Evolutionary conservation across 2,329 filamentous ascomycete species (phyloP).

Genomic region (Pochonia chlamydosporia): DNA sequence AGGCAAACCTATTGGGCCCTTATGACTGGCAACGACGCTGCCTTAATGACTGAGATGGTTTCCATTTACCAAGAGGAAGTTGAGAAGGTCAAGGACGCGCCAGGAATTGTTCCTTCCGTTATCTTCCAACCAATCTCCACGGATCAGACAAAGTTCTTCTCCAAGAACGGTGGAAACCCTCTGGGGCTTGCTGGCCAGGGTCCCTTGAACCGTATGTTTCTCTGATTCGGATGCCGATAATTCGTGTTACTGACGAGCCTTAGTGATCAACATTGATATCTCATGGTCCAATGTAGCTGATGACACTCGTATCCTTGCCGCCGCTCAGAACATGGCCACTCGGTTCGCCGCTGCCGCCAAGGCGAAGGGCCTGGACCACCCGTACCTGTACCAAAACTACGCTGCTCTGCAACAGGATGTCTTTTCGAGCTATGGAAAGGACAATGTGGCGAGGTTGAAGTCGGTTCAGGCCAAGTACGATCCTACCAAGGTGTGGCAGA

Average conservation of each 20-base stretch:
- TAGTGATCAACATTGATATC: slow-evolving; percentile 17
- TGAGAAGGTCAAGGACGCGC: slow-evolving; percentile 12
- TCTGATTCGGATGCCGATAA: not conserved
- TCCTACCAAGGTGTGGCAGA: slow-evolving; percentile 28
- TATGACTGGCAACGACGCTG: slow-evolving; percentile 12
- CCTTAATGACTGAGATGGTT: slow-evolving; percentile 16
- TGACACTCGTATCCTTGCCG: slow-evolving; percentile 25
- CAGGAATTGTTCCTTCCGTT: slow-evolving; percentile 20
- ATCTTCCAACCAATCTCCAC: slow-evolving; percentile 36
- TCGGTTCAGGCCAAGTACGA: slow-evolving; percentile 30
- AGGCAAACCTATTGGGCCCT: slow-evolving; percentile 18
- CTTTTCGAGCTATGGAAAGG: slow-evolving; percentile 31
- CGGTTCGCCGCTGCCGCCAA: slow-evolving; percentile 21
- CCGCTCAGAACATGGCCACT: slow-evolving; percentile 19
- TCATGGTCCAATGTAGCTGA: slow-evolving; percentile 22
- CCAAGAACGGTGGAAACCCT: slow-evolving; percentile 26
- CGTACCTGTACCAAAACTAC: slow-evolving; percentile 42
- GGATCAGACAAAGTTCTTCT: slow-evolving; percentile 26
- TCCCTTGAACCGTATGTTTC: slow-evolving; percentile 14
- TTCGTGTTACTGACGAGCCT: not conserved
- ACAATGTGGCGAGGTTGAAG: slow-evolving; percentile 28
- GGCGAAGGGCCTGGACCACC: slow-evolving; percentile 25
- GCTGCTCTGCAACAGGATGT: slow-evolving; percentile 34
- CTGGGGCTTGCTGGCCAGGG: slow-evolving; percentile 22
- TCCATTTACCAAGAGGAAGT: slow-evolving; percentile 17